Percentiles rank a stretch among this genome's conserved stretches.
Evolutionary conservation across 192 early-diverging fungal species (phyloP).

Genomic region (Linderina pennispora): DNA sequence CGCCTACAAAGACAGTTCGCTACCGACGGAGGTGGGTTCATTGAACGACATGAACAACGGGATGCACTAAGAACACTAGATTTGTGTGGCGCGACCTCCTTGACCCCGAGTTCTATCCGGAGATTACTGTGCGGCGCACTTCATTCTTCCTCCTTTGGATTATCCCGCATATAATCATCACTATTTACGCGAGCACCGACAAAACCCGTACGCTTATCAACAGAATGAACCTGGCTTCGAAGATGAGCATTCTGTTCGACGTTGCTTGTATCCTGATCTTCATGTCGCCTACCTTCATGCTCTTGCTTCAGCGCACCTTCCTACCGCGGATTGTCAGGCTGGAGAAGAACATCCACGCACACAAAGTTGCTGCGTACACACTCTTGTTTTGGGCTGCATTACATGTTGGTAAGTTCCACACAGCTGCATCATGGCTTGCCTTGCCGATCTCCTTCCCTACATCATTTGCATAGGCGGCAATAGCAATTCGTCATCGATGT

Average conservation of each 20-base stretch:
- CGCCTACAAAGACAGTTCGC: too few species aligned
- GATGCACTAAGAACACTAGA: neutral
- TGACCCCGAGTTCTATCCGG: conserved; percentile 23
- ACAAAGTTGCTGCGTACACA: conserved; percentile 65
- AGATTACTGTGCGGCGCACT: conserved; percentile 28
- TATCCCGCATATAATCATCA: conserved; percentile 28
- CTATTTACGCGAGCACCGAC: conserved; percentile 6
- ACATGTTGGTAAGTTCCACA: conserved; percentile 48
- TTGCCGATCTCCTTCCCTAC: neutral
- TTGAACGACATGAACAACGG: too few species aligned
- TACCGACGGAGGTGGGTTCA: too few species aligned
- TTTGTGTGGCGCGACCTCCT: conserved; percentile 4
- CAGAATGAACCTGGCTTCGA: conserved; percentile 16
- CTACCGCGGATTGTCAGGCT: conserved; percentile 56
- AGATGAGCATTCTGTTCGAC: conserved; percentile 40
- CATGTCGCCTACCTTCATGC: conserved; percentile 71
- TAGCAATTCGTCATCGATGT: too few species aligned
- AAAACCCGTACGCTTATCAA: conserved; percentile 3
- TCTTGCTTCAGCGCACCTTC: conserved; percentile 50
- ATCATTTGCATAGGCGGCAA: too few species aligned
- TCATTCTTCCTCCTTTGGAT: conserved; percentile 36
- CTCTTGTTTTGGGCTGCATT: conserved; percentile 56
- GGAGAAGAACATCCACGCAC: conserved; percentile 69
- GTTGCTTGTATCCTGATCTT: conserved; percentile 71
- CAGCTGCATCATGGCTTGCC: neutral